These are phyloP conservation scores for Malassezia caprae DNA, from an alignment of 1,284 basidiomycete species.

Conservation along the genomic window DNA sequence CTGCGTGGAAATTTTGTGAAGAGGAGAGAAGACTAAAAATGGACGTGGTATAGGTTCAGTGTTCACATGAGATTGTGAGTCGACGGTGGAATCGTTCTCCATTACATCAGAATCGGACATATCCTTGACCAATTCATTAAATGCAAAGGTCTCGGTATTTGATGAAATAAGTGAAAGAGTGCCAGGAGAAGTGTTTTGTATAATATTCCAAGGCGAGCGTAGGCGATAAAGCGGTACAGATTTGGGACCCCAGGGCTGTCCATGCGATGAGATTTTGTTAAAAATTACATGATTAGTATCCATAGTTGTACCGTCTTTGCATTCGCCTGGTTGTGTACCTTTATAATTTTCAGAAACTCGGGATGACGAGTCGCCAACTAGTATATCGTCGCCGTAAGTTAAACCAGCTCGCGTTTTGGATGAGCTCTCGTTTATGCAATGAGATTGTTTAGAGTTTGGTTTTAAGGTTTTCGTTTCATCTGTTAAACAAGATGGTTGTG, in stretches of 20 bases:
- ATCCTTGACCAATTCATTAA: background rate
- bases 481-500: background rate
- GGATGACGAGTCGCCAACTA: background rate
- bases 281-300: background rate
- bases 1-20: slow-evolving; percentile 3
- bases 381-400: background rate
- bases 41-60: slow-evolving; percentile 12
- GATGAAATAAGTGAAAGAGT: background rate
- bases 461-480: background rate
- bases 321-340: background rate
- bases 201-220: slow-evolving; percentile 8
- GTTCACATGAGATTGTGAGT: background rate
- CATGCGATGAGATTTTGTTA: background rate
- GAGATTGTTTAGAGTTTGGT: background rate
- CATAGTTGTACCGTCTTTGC: background rate
- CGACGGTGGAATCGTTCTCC: background rate
- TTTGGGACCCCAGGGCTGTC: background rate
- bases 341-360: background rate
- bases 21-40: slow-evolving; percentile 1
- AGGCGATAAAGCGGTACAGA: slow-evolving; percentile 4
- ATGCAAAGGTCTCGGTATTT: background rate
- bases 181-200: background rate
- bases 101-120: background rate
- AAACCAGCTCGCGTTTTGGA: background rate
- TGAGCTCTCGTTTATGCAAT: background rate